Percentiles rank a stretch among this genome's conserved stretches.
Conservation (phyloP, 441 rosid genomes). For the Gossypium davidsonii region DNA sequence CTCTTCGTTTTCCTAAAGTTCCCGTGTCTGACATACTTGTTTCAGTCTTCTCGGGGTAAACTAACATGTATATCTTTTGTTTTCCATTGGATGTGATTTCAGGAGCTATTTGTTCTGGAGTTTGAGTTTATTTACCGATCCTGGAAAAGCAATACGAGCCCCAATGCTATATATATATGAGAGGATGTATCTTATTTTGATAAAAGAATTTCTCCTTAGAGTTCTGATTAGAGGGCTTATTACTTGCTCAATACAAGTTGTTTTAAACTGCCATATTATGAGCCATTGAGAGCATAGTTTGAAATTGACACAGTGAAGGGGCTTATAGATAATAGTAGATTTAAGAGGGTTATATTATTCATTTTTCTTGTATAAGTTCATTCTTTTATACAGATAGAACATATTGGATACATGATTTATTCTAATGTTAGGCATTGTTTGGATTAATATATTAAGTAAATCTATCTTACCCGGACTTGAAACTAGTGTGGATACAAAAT, state of each 20-base stretch:
- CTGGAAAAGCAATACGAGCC: background rate
- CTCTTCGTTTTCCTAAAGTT: background rate
- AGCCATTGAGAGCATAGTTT: background rate
- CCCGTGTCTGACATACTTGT: background rate
- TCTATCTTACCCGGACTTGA: background rate
- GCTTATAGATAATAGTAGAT: background rate
- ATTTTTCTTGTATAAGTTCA: background rate
- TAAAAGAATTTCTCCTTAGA: background rate
- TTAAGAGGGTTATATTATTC: background rate
- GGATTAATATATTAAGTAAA: background rate
- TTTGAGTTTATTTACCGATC: constrained; percentile 25
- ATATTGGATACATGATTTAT: background rate
- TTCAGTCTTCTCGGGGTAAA: background rate
- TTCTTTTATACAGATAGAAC: background rate
- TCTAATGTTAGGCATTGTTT: background rate
- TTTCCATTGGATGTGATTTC: constrained; percentile 21
- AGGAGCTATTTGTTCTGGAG: constrained; percentile 91
- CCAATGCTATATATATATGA: background rate
- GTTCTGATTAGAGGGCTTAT: background rate
- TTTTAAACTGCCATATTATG: background rate
- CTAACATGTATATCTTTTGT: background rate
- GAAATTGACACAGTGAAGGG: background rate
- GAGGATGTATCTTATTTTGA: background rate
- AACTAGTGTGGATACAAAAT: too few species aligned
- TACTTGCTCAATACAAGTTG: background rate